Conservation (phyloP, 495 filamentous ascomycete genomes). For the Choiromyces venosus region DNA sequence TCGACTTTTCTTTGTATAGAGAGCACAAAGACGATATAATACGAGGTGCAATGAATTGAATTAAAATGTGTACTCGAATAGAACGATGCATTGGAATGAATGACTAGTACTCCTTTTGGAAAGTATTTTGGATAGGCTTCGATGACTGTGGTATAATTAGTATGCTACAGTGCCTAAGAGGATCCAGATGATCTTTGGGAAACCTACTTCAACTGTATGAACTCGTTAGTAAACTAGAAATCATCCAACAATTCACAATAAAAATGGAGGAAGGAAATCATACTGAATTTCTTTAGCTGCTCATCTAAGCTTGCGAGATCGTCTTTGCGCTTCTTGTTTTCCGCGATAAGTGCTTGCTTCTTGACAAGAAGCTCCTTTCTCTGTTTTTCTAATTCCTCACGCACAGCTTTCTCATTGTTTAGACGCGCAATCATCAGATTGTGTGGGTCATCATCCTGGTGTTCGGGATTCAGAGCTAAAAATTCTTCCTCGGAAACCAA, state of each 20-base stretch:
- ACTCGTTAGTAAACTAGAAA: constrained; percentile 10
- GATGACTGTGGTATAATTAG: constrained; percentile 35
- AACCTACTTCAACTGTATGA: constrained; percentile 32
- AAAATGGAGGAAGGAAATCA: constrained; percentile 2
- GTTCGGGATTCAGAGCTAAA: constrained; percentile 68
- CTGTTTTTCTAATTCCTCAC: constrained; percentile 79
- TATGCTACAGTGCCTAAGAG: background rate
- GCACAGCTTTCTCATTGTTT: constrained; percentile 79
- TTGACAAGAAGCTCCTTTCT: constrained; percentile 79
- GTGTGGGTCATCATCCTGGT: constrained; percentile 62
- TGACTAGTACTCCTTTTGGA: constrained; percentile 41
- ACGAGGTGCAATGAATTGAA: background rate
- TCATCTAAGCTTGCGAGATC: constrained; percentile 54
- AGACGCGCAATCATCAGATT: constrained; percentile 86
- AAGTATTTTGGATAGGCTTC: constrained; percentile 40
- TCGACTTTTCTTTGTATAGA: background rate
- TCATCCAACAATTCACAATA: background rate
- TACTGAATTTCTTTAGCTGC: constrained; percentile 42
- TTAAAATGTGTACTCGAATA: background rate
- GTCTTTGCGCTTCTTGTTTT: constrained; percentile 93
- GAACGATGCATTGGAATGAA: background rate
- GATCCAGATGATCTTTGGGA: background rate
- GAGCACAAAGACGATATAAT: background rate
- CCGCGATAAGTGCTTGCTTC: constrained; percentile 84
- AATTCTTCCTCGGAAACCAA: constrained; percentile 80